These are phyloP conservation scores for Populus nigra DNA, from an alignment of 345 rosid species.

Conservation along the genomic window DNA sequence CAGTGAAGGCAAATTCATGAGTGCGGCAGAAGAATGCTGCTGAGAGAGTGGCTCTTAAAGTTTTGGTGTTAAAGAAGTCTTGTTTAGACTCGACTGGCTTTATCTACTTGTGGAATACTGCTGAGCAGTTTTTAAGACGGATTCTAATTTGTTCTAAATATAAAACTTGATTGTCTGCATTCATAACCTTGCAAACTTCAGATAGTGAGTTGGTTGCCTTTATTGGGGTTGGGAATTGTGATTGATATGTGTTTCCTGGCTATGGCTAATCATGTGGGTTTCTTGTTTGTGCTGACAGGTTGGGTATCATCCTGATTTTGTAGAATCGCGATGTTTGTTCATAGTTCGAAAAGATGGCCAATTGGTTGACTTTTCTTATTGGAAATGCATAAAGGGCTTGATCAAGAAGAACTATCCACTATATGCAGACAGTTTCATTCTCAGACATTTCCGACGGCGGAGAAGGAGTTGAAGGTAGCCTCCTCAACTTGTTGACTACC, in stretches of 20 bases:
- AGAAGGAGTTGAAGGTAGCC: slow-evolving; percentile 43
- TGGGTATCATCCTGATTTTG: slow-evolving; percentile 81
- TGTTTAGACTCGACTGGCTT: neutral
- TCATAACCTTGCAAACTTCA: neutral
- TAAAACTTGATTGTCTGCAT: neutral
- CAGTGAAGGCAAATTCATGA: neutral
- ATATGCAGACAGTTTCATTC: slow-evolving; percentile 85
- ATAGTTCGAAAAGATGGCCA: slow-evolving; percentile 79
- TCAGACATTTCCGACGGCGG: slow-evolving; percentile 71
- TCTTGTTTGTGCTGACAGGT: slow-evolving; percentile 48
- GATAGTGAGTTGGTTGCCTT: neutral
- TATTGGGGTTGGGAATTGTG: neutral
- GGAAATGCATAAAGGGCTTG: slow-evolving; percentile 96
- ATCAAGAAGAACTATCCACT: slow-evolving; percentile 88
- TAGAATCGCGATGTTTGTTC: slow-evolving; percentile 75
- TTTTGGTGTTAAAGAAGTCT: neutral
- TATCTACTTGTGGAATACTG: neutral
- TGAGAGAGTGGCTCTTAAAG: neutral
- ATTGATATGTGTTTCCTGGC: neutral
- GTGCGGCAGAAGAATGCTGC: neutral
- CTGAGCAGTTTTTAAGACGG: neutral
- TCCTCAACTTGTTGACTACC: slow-evolving; percentile 16
- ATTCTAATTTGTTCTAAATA: neutral
- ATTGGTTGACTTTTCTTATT: slow-evolving; percentile 79
- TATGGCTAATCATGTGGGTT: slow-evolving; percentile 7